Percentiles rank a stretch among this genome's conserved stretches.
Conservation (phyloP, 352 stramenopile species). For the Plasmopara viticola region DNA sequence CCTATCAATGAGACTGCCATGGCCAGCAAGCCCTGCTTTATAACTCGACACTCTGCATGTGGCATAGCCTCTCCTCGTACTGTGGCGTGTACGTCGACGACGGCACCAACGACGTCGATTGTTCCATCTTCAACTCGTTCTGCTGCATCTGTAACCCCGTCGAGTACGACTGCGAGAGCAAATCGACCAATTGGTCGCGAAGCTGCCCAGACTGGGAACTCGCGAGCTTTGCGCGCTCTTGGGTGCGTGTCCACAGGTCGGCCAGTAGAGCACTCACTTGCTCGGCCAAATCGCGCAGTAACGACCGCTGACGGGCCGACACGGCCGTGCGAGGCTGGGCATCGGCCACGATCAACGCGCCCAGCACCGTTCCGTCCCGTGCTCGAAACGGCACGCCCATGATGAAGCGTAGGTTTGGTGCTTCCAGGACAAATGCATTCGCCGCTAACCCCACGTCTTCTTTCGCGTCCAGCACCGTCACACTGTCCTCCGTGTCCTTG, state of each 20-base stretch:
- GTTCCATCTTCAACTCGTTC: conserved; percentile 35
- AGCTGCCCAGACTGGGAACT: conserved; percentile 27
- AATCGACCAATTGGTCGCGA: conserved; percentile 34
- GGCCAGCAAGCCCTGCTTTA: conserved; percentile 13
- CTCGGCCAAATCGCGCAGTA: conserved; percentile 36
- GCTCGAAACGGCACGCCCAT: conserved; percentile 46
- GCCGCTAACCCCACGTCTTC: conserved; percentile 35
- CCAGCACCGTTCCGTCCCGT: conserved; percentile 44
- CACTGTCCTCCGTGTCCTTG: conserved; percentile 21
- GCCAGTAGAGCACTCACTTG: conserved; percentile 42
- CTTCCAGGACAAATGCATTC: conserved; percentile 54
- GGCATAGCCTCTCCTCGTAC: conserved; percentile 24
- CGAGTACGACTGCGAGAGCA: conserved; percentile 49
- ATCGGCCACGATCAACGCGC: conserved; percentile 52
- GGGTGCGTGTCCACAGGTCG: conserved; percentile 33
- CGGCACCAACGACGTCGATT: conserved; percentile 14
- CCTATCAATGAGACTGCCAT: too few relatives aligned
- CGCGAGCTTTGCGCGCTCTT: conserved; percentile 24
- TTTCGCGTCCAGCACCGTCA: conserved; percentile 37
- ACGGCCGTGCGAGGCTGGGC: conserved; percentile 29
- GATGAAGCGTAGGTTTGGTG: conserved; percentile 47
- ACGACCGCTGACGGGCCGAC: conserved; percentile 22
- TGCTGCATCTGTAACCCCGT: conserved; percentile 45
- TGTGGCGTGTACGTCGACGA: conserved; percentile 22
- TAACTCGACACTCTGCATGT: conserved; percentile 38